A percentile compares a stretch with the other conserved stretches of the same genome.
These are phyloP conservation scores for Pseudogymnoascus sp. DNA, from an alignment of 2,329 filamentous ascomycete species.

Conservation along the genomic window DNA sequence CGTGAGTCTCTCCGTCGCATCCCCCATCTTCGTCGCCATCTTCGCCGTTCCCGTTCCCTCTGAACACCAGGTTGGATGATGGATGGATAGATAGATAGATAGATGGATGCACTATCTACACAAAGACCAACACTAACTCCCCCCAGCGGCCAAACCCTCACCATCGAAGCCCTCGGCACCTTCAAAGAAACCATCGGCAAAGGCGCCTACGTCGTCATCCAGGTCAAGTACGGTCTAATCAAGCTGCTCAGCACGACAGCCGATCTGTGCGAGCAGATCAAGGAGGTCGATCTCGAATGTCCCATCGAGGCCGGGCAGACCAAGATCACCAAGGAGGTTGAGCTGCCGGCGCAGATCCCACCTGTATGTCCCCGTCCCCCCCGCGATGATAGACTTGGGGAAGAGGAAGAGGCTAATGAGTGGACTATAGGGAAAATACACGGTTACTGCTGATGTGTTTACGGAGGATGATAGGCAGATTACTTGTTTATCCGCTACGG, in stretches of 20 bases:
- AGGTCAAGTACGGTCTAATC: conserved; percentile 93
- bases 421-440: conserved; percentile 69
- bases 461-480: conserved; percentile 66
- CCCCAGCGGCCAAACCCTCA: conserved; percentile 65
- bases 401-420: not conserved
- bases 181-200: conserved; percentile 65
- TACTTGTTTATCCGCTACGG: conserved; percentile 75
- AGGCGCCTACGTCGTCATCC: conserved; percentile 73
- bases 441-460: conserved; percentile 77
- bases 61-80: not conserved
- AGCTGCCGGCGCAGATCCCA: conserved; percentile 80
- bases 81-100: not conserved
- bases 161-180: conserved; percentile 71
- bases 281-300: conserved; percentile 82
- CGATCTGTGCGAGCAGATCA: conserved; percentile 82
- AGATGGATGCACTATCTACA: too few relatives aligned
- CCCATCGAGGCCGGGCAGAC: conserved; percentile 75
- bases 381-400: not conserved
- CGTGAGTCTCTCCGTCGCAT: conserved; percentile 51
- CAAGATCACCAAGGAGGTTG: conserved; percentile 69
- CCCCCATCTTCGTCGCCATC: conserved; percentile 14
- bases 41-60: too few relatives aligned
- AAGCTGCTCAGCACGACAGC: conserved; percentile 72
- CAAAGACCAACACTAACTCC: not conserved
- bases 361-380: conserved; percentile 67